Conservation (phyloP, 306 rosid genomes). For the Trifolium dubium region DNA sequence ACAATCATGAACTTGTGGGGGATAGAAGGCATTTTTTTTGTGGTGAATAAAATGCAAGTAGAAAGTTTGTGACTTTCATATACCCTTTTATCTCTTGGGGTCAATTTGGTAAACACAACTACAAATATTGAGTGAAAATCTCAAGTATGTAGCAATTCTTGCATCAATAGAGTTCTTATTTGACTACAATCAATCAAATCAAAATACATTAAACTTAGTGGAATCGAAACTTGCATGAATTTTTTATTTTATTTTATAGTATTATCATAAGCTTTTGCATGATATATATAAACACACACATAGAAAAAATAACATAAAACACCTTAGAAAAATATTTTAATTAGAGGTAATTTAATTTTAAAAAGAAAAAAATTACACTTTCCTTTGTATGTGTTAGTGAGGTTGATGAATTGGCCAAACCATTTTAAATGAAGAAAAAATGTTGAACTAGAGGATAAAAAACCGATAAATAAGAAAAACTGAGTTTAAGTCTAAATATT, state of each 20-base stretch:
- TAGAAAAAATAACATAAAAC: too few relatives aligned
- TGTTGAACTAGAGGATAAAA: too few relatives aligned
- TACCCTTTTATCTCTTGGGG: conserved; percentile 13
- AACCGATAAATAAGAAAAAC: too few relatives aligned
- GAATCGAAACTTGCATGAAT: background rate
- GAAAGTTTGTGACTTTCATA: conserved; percentile 54
- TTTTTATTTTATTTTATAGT: background rate
- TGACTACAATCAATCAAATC: conserved; percentile 25
- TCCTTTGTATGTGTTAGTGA: too few relatives aligned
- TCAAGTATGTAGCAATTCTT: conserved; percentile 33
- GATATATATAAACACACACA: background rate
- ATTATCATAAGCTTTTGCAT: conserved; percentile 11
- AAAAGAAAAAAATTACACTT: too few relatives aligned
- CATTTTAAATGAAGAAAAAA: too few relatives aligned
- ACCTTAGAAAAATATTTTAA: too few relatives aligned
- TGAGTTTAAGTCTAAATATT: too few relatives aligned
- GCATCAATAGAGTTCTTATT: conserved; percentile 24
- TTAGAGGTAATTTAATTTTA: too few relatives aligned
- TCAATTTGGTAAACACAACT: conserved; percentile 25
- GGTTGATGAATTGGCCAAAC: too few relatives aligned
- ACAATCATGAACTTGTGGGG: conserved; percentile 57
- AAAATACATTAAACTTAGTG: background rate
- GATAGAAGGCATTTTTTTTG: conserved; percentile 73
- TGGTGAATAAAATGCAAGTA: conserved; percentile 88
- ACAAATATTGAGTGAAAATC: conserved; percentile 25